Evolutionary conservation across 2,329 filamentous ascomycete species (phyloP).

Genomic region (Decorospora gaudefroyi): DNA sequence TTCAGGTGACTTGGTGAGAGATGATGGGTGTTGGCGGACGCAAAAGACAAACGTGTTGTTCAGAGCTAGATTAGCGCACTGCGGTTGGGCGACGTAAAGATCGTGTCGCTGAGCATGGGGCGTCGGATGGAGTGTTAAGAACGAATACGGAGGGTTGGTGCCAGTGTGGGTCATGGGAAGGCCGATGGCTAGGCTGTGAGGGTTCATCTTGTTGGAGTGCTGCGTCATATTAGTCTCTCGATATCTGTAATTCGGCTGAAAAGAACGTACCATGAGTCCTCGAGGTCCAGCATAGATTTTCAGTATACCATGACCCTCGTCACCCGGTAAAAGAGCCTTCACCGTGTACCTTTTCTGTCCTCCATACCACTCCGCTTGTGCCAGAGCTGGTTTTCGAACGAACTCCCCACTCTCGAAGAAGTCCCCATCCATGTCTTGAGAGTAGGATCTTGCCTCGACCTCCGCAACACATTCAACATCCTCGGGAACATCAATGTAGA

Average conservation of each 20-base stretch:
- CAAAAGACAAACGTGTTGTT: constrained; percentile 99
- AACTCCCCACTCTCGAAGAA: constrained; percentile 89
- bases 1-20: constrained; percentile 48
- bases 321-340: constrained; percentile 87
- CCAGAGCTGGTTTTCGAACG: constrained; percentile 81
- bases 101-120: constrained; percentile 97
- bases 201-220: constrained; percentile 94
- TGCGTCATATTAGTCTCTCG: constrained; percentile 29
- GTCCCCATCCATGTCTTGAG: constrained; percentile 85
- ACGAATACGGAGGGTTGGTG: constrained; percentile 92
- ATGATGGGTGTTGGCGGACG: constrained; percentile 86
- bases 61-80: constrained; percentile 82
- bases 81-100: constrained; percentile 94
- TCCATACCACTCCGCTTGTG: constrained; percentile 88
- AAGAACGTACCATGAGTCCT: constrained; percentile 72
- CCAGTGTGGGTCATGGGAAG: constrained; percentile 89
- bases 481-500: constrained; percentile 83
- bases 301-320: constrained; percentile 84
- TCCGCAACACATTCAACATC: constrained; percentile 93
- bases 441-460: constrained; percentile 81
- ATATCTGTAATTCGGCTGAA: neutral
- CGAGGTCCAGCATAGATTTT: constrained; percentile 94
- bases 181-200: constrained; percentile 85
- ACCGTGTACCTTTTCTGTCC: constrained; percentile 90
- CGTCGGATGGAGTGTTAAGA: constrained; percentile 89